A percentile compares a stretch with the other conserved stretches of the same genome.
phyloP scores from a whole-genome alignment of 108 stramenopile genomes.

The Poteriospumella lacustris region DNA sequence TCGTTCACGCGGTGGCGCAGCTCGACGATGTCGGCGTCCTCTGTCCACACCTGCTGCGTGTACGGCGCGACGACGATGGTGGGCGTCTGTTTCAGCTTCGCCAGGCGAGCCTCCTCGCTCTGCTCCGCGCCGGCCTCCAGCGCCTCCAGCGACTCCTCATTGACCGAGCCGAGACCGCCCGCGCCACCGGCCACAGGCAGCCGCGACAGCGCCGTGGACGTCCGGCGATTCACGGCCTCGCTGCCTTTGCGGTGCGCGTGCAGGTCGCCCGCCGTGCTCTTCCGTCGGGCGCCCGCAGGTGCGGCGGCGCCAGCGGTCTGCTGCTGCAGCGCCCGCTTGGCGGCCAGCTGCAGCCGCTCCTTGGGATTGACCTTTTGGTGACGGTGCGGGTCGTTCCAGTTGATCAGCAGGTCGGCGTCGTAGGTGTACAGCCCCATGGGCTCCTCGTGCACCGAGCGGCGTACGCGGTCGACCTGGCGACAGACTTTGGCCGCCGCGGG shows the following conservation, averaged over 20 bases:
- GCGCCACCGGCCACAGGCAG: background rate
- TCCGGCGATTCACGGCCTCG: background rate
- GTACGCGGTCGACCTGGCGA: slow-evolving; percentile 47
- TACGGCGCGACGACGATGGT: slow-evolving; percentile 4
- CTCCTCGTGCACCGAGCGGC: background rate
- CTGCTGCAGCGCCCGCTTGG: background rate
- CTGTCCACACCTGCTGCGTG: slow-evolving; percentile 10
- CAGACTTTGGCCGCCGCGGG: slow-evolving; percentile 56
- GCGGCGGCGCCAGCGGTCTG: background rate
- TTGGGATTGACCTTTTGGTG: background rate
- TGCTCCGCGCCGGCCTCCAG: background rate
- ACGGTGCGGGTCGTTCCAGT: background rate
- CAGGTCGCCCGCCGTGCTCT: background rate
- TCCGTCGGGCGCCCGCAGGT: background rate
- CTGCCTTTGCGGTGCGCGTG: background rate
- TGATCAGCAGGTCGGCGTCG: slow-evolving; percentile 6
- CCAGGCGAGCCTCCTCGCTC: background rate
- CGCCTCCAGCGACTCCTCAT: background rate
- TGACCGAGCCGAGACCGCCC: background rate
- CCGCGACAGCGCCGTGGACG: too few species aligned
- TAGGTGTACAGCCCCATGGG: slow-evolving; percentile 18
- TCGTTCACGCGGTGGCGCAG: slow-evolving; percentile 19
- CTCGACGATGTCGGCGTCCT: slow-evolving; percentile 17
- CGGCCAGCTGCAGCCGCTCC: background rate
- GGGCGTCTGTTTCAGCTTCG: slow-evolving; percentile 1